These are phyloP conservation scores for Saussurea involucrata DNA, from an alignment of 129 eudicot genomes.

Conservation along the genomic window DNA sequence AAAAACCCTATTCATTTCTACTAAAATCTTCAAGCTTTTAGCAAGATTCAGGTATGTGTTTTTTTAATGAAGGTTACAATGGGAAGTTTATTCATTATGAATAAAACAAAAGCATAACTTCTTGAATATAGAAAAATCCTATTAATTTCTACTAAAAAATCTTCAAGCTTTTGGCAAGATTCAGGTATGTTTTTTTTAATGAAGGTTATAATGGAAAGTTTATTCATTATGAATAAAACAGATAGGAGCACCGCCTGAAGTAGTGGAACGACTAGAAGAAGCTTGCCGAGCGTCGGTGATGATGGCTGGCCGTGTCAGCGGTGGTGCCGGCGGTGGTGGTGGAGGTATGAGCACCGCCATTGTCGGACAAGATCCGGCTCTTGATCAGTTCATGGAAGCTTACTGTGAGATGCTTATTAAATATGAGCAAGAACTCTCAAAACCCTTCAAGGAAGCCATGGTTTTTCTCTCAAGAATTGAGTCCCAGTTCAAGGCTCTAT, in stretches of 20 bases:
- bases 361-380: conserved; percentile 84
- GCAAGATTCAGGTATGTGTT: not conserved
- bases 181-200: not conserved
- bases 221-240: conserved; percentile 13
- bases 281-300: conserved; percentile 53
- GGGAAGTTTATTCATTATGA: not conserved
- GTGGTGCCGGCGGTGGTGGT: conserved; percentile 17
- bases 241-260: conserved; percentile 98
- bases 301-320: conserved; percentile 21
- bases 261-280: conserved; percentile 88
- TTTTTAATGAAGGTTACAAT: not conserved
- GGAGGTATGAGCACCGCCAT: conserved; percentile 21
- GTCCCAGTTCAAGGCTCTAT: conserved; percentile 76
- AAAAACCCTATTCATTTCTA: conserved; percentile 3
- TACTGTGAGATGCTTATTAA: conserved; percentile 93
- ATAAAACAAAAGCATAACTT: too few species aligned
- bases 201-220: not conserved
- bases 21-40: not conserved
- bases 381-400: conserved; percentile 98
- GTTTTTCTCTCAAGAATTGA: conserved; percentile 82
- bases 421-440: conserved; percentile 90
- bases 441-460: conserved; percentile 99
- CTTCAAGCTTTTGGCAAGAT: not conserved
- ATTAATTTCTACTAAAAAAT: conserved; percentile 1
- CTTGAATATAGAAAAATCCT: not conserved